phyloP scores from a whole-genome alignment of 202 grass and related monocot species.

The Eragrostis tef region DNA sequence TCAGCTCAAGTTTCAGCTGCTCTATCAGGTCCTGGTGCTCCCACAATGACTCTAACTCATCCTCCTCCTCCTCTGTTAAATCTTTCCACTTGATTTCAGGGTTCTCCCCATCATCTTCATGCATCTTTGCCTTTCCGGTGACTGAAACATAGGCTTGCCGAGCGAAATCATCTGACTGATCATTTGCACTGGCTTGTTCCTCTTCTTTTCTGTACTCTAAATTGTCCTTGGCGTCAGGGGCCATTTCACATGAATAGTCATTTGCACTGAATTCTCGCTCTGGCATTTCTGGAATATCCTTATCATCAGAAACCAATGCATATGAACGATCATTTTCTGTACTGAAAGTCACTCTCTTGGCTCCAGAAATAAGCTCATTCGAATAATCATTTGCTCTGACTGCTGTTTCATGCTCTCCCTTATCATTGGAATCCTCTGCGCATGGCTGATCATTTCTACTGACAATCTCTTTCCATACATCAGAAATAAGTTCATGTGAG shows the following conservation, averaged over 20 bases:
- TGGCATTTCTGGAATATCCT: constrained; percentile 20
- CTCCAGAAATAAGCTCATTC: not conserved
- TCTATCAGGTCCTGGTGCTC: constrained; percentile 98
- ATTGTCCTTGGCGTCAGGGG: not conserved
- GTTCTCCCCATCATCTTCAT: constrained; percentile 32
- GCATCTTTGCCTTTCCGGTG: constrained; percentile 44
- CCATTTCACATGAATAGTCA: constrained; percentile 11
- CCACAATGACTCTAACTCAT: constrained; percentile 91
- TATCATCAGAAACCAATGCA: constrained; percentile 9
- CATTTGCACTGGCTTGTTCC: constrained; percentile 11
- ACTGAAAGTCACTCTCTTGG: constrained; percentile 32
- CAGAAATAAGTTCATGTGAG: constrained; percentile 34
- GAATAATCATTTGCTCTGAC: not conserved
- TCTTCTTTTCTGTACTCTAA: constrained; percentile 17
- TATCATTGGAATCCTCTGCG: not conserved
- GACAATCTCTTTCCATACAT: constrained; percentile 51
- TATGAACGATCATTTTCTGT: constrained; percentile 19
- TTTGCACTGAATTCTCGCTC: constrained; percentile 34
- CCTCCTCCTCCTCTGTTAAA: constrained; percentile 71
- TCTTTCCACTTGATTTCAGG: constrained; percentile 56
- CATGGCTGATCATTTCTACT: constrained; percentile 15
- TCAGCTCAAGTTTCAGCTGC: constrained; percentile 94
- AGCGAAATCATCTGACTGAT: constrained; percentile 26
- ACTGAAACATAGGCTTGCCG: constrained; percentile 45
- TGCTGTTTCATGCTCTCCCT: constrained; percentile 1